These are phyloP conservation scores for Boehmeria nivea DNA, from an alignment of 306 rosid species.

Conservation along the genomic window DNA sequence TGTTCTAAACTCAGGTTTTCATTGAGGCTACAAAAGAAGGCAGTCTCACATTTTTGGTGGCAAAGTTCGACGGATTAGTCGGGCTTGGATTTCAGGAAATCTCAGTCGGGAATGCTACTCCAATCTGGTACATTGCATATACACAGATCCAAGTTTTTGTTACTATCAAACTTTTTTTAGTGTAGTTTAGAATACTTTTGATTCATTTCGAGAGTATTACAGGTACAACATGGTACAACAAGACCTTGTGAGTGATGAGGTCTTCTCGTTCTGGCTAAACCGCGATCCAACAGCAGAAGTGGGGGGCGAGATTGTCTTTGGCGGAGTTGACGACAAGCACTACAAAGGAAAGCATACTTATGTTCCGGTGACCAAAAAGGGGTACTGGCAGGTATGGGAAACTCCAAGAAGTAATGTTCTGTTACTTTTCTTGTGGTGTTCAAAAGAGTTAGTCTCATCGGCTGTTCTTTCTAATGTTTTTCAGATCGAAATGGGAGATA, in stretches of 20 bases:
- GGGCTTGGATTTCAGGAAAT: conserved; percentile 96
- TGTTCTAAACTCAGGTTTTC: conserved; percentile 61
- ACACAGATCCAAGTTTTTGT: too few relatives aligned
- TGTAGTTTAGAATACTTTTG: conserved; percentile 12
- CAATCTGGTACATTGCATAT: conserved; percentile 47
- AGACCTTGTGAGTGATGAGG: conserved; percentile 52
- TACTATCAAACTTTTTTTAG: too few relatives aligned
- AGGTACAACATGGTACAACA: conserved; percentile 77
- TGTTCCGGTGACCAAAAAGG: conserved; percentile 72
- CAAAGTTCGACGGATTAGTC: conserved; percentile 75
- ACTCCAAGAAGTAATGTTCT: conserved; percentile 1
- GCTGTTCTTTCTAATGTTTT: conserved; percentile 8
- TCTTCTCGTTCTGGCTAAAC: conserved; percentile 88
- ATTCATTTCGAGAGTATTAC: conserved; percentile 21
- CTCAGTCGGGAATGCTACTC: conserved; percentile 64
- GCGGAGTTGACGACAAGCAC: conserved; percentile 66
- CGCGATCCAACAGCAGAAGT: conserved; percentile 42
- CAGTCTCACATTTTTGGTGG: conserved; percentile 59
- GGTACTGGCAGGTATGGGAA: conserved; percentile 79
- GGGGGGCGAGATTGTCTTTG: conserved; percentile 83
- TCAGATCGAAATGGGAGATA: conserved; percentile 83
- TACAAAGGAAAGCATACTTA: conserved; percentile 70
- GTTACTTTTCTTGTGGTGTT: conserved; percentile 5
- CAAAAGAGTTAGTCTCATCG: background rate
- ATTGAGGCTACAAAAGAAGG: conserved; percentile 76